Evolutionary conservation across 768 basidiomycete species (phyloP), one percentile per base, ranked within the genome.

Genomic region (Hericium coralloides): DNA sequence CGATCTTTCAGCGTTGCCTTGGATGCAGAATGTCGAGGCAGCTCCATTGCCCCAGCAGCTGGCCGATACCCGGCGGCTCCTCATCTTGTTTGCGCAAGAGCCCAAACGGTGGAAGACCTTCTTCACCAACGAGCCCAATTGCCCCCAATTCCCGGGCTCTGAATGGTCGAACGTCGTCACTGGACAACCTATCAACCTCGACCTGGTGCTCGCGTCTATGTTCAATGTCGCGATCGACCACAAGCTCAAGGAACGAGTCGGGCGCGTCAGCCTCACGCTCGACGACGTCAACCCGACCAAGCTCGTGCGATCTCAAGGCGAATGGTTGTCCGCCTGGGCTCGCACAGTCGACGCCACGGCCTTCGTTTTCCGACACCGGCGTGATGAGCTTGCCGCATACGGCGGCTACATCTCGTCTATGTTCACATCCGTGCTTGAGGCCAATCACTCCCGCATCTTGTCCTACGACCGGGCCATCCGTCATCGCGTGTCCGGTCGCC

Each of bases 401-500:
- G 57, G 53, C 0, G 54, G 64, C 2, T 62, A 68, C 38, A 69
- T 74, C 56, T 38, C 43, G 7, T 48, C 52, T 0, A 43, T 67
- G 7, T 72, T 74, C 61, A 23, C 54, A 10, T 26, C 63, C 7
- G 43, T 61, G 12, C 18, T 20, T 0, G 10, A 55, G 0, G 51
- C 41, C 17, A 69, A 68, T 41, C 6, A 5, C 15, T 8, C 8
- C 2, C 18, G 58, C 5, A 56, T 75, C 62, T 63, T 76, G 55
- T 37, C 63, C 4, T 71, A 61, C 55, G 73, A 77, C 57, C 57
- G 61, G 18, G 70, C 69, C 0, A 55, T 73, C n/a, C 50, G 72
- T 2, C 63, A 64, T 2, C 18, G 48, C 5, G 67, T 70, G 20
- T 60, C 55, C 18, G 59, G 63, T 7, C 57, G 63, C 25, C 59